These are phyloP conservation scores for Xylaria castorea DNA, from an alignment of 495 filamentous ascomycete genomes.

Conservation along the genomic window DNA sequence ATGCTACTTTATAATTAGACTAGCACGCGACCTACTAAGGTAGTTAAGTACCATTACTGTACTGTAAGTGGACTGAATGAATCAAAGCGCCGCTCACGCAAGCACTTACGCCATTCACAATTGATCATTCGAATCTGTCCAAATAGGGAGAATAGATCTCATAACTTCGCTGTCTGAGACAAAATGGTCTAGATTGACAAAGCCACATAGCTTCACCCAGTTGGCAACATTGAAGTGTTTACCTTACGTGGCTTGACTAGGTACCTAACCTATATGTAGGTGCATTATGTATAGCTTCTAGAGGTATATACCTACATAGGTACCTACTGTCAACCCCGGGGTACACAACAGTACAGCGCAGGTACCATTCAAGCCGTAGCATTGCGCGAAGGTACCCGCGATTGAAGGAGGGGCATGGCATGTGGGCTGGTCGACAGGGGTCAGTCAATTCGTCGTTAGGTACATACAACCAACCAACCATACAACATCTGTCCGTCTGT, in stretches of 20 bases:
- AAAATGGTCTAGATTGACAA: not conserved
- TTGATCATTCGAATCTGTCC: not conserved
- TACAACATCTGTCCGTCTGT: conserved; percentile 6
- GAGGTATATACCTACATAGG: not conserved
- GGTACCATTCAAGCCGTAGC: not conserved
- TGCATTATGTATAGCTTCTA: not conserved
- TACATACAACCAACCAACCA: not conserved
- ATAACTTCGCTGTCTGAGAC: too few species aligned
- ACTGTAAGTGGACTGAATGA: too few species aligned
- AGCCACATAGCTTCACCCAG: not conserved
- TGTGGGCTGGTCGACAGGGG: conserved; percentile 2
- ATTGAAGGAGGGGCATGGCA: conserved; percentile 3
- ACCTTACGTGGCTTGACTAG: not conserved
- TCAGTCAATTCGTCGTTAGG: not conserved
- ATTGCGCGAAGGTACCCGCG: not conserved
- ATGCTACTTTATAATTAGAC: not conserved
- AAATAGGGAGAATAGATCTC: too few species aligned
- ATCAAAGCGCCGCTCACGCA: not conserved
- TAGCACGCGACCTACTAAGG: not conserved
- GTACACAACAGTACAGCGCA: too few species aligned
- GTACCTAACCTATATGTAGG: too few species aligned
- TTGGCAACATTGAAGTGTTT: not conserved
- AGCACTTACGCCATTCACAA: not conserved
- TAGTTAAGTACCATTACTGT: not conserved
- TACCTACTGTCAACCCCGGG: too few species aligned